Conservation (phyloP, 441 rosid genomes). For the Gossypium aridum region DNA sequence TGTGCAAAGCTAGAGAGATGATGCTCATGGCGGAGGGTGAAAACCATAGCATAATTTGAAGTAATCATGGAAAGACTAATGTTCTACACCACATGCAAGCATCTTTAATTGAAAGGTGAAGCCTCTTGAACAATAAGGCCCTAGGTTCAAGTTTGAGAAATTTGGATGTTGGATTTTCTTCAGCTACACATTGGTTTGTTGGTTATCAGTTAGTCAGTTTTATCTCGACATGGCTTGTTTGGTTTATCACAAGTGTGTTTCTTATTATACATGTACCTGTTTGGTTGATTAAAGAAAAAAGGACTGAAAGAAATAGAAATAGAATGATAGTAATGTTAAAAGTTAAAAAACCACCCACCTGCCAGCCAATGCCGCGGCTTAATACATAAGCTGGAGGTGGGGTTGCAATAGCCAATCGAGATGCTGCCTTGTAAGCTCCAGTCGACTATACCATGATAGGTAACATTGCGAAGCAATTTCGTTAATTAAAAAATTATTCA, state of each 20-base stretch:
- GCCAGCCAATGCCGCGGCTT: constrained; percentile 81
- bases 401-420: constrained; percentile 43
- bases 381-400: constrained; percentile 48
- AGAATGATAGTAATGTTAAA: not conserved
- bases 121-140: not conserved
- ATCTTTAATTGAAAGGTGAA: not conserved
- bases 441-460: constrained; percentile 44
- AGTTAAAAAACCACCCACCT: constrained; percentile 30
- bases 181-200: not conserved
- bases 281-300: not conserved
- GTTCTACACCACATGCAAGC: not conserved
- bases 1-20: not conserved
- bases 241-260: not conserved
- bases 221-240: not conserved
- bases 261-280: not conserved
- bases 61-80: not conserved
- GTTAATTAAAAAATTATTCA: not conserved
- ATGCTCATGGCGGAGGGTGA: not conserved
- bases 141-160: not conserved
- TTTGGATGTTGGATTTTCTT: not conserved
- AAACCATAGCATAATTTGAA: not conserved
- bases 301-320: not conserved
- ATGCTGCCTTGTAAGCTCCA: constrained; percentile 70
- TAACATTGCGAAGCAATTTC: not conserved
- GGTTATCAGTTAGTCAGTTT: not conserved